A percentile compares a stretch with the other conserved stretches of the same genome.
phyloP scores from a whole-genome alignment of 768 basidiomycete species.

The Boletales sp. region DNA sequence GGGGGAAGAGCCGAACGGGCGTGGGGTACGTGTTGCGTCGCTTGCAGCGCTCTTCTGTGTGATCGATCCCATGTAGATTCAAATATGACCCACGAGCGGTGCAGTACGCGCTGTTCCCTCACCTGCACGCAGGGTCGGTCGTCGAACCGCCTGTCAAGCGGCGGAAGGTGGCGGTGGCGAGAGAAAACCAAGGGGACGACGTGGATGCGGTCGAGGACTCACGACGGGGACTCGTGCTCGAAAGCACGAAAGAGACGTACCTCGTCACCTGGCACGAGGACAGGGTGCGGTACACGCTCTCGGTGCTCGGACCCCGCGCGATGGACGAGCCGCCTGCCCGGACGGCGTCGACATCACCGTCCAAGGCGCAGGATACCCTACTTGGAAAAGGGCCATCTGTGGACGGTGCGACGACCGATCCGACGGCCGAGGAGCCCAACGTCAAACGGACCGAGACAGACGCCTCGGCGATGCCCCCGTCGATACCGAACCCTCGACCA shows the following conservation, averaged over 20 bases:
- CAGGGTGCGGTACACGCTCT: constrained; percentile 16
- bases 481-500: not conserved
- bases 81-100: constrained; percentile 49
- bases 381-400: not conserved
- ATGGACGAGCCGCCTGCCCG: not conserved
- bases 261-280: constrained; percentile 17
- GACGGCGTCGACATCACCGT: not conserved
- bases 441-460: constrained; percentile 1
- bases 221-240: constrained; percentile 21
- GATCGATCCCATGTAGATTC: constrained; percentile 35
- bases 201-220: constrained; percentile 10
- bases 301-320: constrained; percentile 9
- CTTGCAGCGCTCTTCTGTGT: not conserved
- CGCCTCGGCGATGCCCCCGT: not conserved
- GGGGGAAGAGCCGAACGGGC: constrained; percentile 31
- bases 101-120: constrained; percentile 44
- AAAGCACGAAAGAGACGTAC: constrained; percentile 20
- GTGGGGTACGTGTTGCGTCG: constrained; percentile 39
- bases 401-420: constrained; percentile 1
- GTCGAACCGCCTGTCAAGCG: constrained; percentile 23
- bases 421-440: not conserved
- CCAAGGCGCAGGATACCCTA: constrained; percentile 3
- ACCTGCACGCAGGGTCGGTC: constrained; percentile 14
- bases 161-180: constrained; percentile 18
- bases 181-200: constrained; percentile 8